Conservation (phyloP, 352 stramenopile species). For the Thraustochytrium sp. region DNA sequence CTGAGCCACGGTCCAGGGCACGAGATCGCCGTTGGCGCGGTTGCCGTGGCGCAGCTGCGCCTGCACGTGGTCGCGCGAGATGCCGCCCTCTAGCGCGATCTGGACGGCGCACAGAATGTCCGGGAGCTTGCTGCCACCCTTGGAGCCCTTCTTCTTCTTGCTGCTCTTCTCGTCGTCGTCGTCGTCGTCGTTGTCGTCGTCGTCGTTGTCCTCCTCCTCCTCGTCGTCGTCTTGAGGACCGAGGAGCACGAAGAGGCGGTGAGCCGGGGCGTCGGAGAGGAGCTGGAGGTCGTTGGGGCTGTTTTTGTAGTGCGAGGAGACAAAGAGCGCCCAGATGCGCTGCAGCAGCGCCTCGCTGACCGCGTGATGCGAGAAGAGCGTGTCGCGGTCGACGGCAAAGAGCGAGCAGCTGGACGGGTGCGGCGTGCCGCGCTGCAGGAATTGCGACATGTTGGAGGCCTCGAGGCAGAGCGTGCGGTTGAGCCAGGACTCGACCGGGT, state of each 20-base stretch:
- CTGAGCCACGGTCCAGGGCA: slow-evolving; percentile 98
- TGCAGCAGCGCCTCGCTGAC: slow-evolving; percentile 88
- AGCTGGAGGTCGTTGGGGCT: slow-evolving; percentile 98
- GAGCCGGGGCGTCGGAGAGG: slow-evolving; percentile 93
- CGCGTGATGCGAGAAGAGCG: slow-evolving; percentile 98
- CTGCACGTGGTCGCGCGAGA: slow-evolving; percentile 89
- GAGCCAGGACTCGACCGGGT: slow-evolving; percentile 95
- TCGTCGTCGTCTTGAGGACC: slow-evolving; percentile 76
- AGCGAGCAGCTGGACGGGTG: slow-evolving; percentile 93
- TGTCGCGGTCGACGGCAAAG: slow-evolving; percentile 97
- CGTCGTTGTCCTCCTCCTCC: slow-evolving; percentile 44
- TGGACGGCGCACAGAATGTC: slow-evolving; percentile 98
- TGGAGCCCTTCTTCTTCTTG: neutral
- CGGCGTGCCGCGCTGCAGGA: slow-evolving; percentile 83
- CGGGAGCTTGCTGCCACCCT: slow-evolving; percentile 64
- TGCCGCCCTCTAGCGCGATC: slow-evolving; percentile 91
- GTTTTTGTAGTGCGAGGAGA: slow-evolving; percentile 99
- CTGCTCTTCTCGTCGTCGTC: neutral
- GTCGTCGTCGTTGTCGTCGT: slow-evolving; percentile 14
- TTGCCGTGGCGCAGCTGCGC: slow-evolving; percentile 90
- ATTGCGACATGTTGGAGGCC: slow-evolving; percentile 65
- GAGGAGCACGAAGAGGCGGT: slow-evolving; percentile 96
- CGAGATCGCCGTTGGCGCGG: slow-evolving; percentile 92
- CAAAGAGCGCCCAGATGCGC: slow-evolving; percentile 90
- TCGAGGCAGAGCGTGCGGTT: slow-evolving; percentile 95